Evolutionary conservation across 2,329 filamentous ascomycete species (phyloP), one percentile per base, ranked within the genome.

Genomic region (Aspergillus arachidicola): DNA sequence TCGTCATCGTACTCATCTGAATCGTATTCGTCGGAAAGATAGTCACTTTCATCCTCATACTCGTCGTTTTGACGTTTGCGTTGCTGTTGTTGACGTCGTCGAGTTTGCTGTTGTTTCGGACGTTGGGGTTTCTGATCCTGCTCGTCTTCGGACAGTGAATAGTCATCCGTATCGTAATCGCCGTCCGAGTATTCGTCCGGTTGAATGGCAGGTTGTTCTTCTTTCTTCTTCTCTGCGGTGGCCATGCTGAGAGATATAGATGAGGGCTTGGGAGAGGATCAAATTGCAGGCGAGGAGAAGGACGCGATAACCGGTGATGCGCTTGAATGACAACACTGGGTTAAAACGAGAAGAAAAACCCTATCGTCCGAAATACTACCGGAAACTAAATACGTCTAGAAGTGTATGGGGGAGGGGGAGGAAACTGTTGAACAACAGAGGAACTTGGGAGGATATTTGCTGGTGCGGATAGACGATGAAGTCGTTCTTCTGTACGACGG

Each of bases 1-100:
- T 76, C 72, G 50, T 76, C 74, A 55, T 76, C 73, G 30, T 70
- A 64, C 14, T 73, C 71, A 48, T 77, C 68, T 19, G 72, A 72
- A 50, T 73, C 60, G 56, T 66, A 66, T 28, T 67, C 64, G n/a
- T 76, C 74, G 11, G 72, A 71, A 32, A 72, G 71, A 46, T 72
- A 69, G 48, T 76, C 74, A 30, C 72, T 71, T 38, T 73, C 73
- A 21, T 74, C 71, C 43, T 75, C 73, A 41, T 75, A 72, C 51
- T 76, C 72, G 38, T 68, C 66, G n/a, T 66, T 69, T 60, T 63
- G 43, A 69, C 67, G 54, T 72, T 57, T 62, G 72, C 55, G 64
- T 65, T 61, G 68, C 30, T 57, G 58, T 23, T 48, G 69, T 58
- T 71, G 67, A n/a, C 67, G 69, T 55, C 69, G 67, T 51, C 66